phyloP scores from a whole-genome alignment of 2,329 filamentous ascomycete genomes.

The Madurella mycetomatis region DNA sequence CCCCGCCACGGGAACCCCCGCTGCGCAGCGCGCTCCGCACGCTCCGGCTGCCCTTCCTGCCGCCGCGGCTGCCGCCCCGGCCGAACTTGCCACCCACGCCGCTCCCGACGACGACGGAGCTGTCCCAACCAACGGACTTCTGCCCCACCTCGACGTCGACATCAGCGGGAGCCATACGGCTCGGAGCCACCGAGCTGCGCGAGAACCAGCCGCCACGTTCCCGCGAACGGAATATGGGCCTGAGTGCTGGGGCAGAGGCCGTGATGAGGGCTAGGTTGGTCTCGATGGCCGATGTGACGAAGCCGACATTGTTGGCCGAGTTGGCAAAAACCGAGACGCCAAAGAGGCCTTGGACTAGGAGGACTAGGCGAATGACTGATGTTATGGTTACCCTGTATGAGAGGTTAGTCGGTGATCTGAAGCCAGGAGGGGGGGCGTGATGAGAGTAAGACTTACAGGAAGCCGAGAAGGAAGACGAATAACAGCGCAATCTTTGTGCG shows the following conservation, averaged over 20 bases:
- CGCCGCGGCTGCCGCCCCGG: slow-evolving; percentile 33
- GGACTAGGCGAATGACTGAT: slow-evolving; percentile 32
- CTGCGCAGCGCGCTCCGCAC: slow-evolving; percentile 9
- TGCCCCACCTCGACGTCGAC: slow-evolving; percentile 22
- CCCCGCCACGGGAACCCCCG: slow-evolving; percentile 10
- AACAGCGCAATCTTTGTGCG: slow-evolving; percentile 30
- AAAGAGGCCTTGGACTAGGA: slow-evolving; percentile 33
- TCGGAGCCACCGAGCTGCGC: slow-evolving; percentile 23
- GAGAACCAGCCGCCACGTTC: slow-evolving; percentile 32
- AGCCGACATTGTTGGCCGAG: slow-evolving; percentile 32
- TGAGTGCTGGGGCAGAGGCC: slow-evolving; percentile 38
- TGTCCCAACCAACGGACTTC: slow-evolving; percentile 20
- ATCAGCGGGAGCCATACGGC: neutral
- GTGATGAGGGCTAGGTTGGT: slow-evolving; percentile 41
- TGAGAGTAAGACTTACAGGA: slow-evolving; percentile 25
- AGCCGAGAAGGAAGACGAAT: slow-evolving; percentile 32
- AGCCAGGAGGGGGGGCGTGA: neutral
- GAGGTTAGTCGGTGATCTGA: neutral
- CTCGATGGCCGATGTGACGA: slow-evolving; percentile 36
- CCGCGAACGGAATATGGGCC: slow-evolving; percentile 34
- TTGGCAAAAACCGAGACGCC: slow-evolving; percentile 24
- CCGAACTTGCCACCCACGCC: slow-evolving; percentile 12
- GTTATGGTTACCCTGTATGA: slow-evolving; percentile 33
- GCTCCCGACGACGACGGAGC: neutral
- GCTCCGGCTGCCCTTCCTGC: slow-evolving; percentile 28